Evolutionary conservation across 2,329 filamentous ascomycete species (phyloP).

Genomic region (Fusarium stilboides): DNA sequence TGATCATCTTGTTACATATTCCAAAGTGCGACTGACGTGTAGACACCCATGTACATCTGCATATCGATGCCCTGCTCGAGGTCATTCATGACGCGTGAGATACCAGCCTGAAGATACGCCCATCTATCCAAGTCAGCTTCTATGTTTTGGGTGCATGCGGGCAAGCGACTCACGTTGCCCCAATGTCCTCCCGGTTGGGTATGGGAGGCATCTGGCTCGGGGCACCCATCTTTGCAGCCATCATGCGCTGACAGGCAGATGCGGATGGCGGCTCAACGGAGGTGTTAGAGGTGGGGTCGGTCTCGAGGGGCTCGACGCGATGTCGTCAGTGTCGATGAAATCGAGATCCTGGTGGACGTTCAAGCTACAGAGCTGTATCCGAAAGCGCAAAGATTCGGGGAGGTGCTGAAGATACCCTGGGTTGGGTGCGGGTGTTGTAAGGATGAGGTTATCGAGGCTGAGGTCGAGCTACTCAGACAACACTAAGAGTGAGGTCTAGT

Average conservation of each 20-base stretch:
- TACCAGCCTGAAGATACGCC: conserved; percentile 89
- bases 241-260: conserved; percentile 44
- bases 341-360: not conserved
- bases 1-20: not conserved
- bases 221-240: conserved; percentile 56
- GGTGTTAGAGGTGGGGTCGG: conserved; percentile 47
- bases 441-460: conserved; percentile 20
- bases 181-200: conserved; percentile 74
- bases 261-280: conserved; percentile 37
- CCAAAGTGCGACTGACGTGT: conserved; percentile 75
- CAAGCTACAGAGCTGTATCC: conserved; percentile 3
- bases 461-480: conserved; percentile 27
- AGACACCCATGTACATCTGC: conserved; percentile 97
- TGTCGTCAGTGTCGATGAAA: conserved; percentile 41
- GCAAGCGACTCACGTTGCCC: conserved; percentile 60
- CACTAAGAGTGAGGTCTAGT: conserved; percentile 14
- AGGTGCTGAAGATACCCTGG: not conserved
- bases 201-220: conserved; percentile 68
- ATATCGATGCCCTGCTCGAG: conserved; percentile 94
- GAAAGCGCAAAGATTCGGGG: conserved; percentile 1
- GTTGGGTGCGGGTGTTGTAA: not conserved
- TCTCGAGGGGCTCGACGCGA: conserved; percentile 46
- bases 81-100: conserved; percentile 94
- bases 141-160: not conserved
- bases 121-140: conserved; percentile 72